A percentile compares a stretch with the other conserved stretches of the same genome.
Conservation (phyloP, 371 early-diverging fungal genomes). For the Blakeslea trispora region DNA sequence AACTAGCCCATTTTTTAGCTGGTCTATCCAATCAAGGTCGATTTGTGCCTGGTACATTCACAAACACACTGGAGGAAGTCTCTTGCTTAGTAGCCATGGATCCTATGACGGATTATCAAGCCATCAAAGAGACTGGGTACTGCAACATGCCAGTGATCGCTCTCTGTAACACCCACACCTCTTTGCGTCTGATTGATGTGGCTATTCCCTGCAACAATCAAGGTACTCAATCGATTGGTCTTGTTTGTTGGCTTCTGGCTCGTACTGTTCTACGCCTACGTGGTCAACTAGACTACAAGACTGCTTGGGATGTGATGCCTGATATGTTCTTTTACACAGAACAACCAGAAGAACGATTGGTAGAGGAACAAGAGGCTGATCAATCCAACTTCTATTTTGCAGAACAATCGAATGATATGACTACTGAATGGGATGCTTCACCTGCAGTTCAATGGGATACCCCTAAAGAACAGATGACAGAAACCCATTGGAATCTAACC, state of each 20-base stretch:
- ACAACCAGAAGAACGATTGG: slow-evolving; percentile 50
- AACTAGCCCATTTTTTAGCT: slow-evolving; percentile 97
- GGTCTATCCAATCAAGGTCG: slow-evolving; percentile 98
- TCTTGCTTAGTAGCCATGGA: slow-evolving; percentile 98
- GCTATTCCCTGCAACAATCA: slow-evolving; percentile 99
- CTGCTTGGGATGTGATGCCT: slow-evolving; percentile 93
- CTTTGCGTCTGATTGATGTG: slow-evolving; percentile 94
- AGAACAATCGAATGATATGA: too few species aligned
- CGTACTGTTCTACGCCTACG: slow-evolving; percentile 98
- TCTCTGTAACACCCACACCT: slow-evolving; percentile 97
- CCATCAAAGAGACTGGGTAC: slow-evolving; percentile 97
- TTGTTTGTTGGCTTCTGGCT: slow-evolving; percentile 96
- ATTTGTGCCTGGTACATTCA: slow-evolving; percentile 99
- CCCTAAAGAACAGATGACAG: too few species aligned
- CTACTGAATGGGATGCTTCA: too few species aligned
- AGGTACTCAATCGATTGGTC: slow-evolving; percentile 97
- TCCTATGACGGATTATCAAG: slow-evolving; percentile 98
- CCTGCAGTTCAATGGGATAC: too few species aligned
- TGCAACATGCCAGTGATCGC: slow-evolving; percentile 99
- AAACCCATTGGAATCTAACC: too few species aligned
- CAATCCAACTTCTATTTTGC: too few species aligned
- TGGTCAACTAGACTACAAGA: slow-evolving; percentile 82
- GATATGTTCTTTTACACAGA: slow-evolving; percentile 99
- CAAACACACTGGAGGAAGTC: slow-evolving; percentile 99
- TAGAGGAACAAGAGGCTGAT: too few species aligned